phyloP scores from a whole-genome alignment of 1,284 basidiomycete genomes.

The Kwoniella shivajii region DNA sequence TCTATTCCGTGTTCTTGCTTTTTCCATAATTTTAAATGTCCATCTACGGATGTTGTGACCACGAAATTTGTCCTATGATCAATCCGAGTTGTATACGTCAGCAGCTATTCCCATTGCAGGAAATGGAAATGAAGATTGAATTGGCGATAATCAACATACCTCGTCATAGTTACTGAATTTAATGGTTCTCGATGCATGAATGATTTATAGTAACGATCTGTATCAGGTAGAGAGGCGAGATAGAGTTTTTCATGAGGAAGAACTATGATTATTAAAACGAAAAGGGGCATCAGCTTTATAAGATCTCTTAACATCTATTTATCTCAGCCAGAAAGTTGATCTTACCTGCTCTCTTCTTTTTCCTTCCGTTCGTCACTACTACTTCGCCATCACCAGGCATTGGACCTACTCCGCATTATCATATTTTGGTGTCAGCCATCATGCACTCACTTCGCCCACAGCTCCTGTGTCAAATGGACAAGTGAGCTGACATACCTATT shows the following conservation, averaged over 20 bases:
- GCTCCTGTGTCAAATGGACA: background rate
- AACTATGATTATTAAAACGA: conserved; percentile 54
- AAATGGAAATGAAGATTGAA: background rate
- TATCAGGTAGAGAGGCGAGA: conserved; percentile 85
- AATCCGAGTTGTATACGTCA: no score
- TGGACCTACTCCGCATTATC: conserved; percentile 7
- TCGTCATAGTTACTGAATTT: conserved; percentile 83
- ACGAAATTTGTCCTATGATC: conserved; percentile 79
- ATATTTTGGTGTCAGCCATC: conserved; percentile 19
- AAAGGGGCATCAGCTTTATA: background rate
- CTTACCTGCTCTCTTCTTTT: conserved; percentile 49
- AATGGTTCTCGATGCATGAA: conserved; percentile 98
- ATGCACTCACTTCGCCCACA: background rate
- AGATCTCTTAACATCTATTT: conserved; percentile 33
- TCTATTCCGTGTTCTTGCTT: conserved; percentile 91
- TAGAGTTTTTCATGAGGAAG: conserved; percentile 79
- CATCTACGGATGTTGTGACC: conserved; percentile 91
- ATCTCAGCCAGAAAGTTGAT: background rate
- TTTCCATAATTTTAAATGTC: conserved; percentile 98
- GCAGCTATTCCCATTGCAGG: no score
- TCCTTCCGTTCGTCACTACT: conserved; percentile 22
- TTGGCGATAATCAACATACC: conserved; percentile 58
- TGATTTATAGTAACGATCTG: conserved; percentile 93
- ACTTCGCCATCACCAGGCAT: conserved; percentile 30
- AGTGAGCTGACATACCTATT: conserved; percentile 38